Base-by-base conservation (phyloP, 768 basidiomycete genomes). In the Suillus hirtellus region DNA sequence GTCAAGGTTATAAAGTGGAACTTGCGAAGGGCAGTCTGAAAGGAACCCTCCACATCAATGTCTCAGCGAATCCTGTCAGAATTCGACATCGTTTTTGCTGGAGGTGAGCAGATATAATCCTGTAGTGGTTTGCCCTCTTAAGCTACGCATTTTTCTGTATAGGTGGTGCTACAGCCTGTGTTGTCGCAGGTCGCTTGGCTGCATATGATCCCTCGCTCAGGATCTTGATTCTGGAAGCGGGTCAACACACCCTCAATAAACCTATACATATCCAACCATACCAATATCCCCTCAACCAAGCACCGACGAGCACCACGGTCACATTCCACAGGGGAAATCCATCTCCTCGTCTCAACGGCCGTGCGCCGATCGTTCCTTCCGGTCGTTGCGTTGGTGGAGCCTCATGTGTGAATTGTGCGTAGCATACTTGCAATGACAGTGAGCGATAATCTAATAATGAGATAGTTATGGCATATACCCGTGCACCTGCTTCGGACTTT, bases 401-500 rank as follows among this genome's bases (percentile, higher is more conserved):
- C 53, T 70, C 69, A 7, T 55, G 43, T 59, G 79, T 89, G 24
- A 88, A 88, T 66, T 85, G 86, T 85, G 58, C 47, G 80, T 65
- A 14, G 17, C 37, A 66, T 59, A 42, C 46, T 21, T 63, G 59
- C 34, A 50, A 9, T 27, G 61, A 10, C 31, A 31, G 31, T 60
- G 38, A 31, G 52, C 12, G 6, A 15, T 6, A 21, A 52, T 38
- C 37, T 60, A 66, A 7, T 37, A 60, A 10, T 56, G 62, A 1
- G 21, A 62, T 40, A 73, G 79, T 74, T 65, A 76, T 79, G 68
- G 83, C 86, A 79, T 88, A 87, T 68, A 84, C 81, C 1, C 81
- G 88, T 34, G 81, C 85, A 10, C 71, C 83, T 27, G 69, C 85
- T 4, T 87, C 86, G 0, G 88, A 89, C 67, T 88, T 84, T 61